Conservation (phyloP, 352 stramenopile species). For the Phytophthora syringae region DNA sequence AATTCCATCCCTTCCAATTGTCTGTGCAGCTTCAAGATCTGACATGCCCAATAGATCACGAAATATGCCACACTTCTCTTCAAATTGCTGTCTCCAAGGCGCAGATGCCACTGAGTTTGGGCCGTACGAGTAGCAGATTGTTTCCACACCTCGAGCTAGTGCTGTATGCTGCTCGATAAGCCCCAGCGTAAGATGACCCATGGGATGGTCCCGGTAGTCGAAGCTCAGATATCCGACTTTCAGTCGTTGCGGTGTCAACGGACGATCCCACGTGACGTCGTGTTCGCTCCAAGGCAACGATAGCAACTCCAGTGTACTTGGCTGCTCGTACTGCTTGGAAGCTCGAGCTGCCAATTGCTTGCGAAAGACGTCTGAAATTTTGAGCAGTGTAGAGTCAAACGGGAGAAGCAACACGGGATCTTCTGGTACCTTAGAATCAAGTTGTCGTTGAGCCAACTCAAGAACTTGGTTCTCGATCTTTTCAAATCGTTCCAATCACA, state of each 20-base stretch:
- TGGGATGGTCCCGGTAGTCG: slow-evolving; percentile 94
- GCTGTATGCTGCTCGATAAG: slow-evolving; percentile 78
- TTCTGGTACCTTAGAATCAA: slow-evolving; percentile 12
- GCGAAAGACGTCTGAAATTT: slow-evolving; percentile 53
- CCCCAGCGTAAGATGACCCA: slow-evolving; percentile 91
- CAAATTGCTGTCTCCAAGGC: slow-evolving; percentile 58
- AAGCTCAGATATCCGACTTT: slow-evolving; percentile 88
- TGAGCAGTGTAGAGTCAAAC: slow-evolving; percentile 77
- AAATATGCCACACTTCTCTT: slow-evolving; percentile 63
- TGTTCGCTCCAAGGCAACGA: slow-evolving; percentile 23
- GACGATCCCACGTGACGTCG: slow-evolving; percentile 7
- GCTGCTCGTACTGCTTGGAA: slow-evolving; percentile 42
- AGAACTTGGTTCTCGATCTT: slow-evolving; percentile 56
- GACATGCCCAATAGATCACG: slow-evolving; percentile 58
- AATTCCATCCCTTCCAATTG: slow-evolving; percentile 63
- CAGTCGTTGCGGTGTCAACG: slow-evolving; percentile 48
- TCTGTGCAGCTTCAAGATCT: slow-evolving; percentile 59
- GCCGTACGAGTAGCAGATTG: slow-evolving; percentile 87
- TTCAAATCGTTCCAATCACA: slow-evolving; percentile 70
- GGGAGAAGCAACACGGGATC: slow-evolving; percentile 48
- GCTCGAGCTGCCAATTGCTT: slow-evolving; percentile 51
- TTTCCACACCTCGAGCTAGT: slow-evolving; percentile 46
- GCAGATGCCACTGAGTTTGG: slow-evolving; percentile 65
- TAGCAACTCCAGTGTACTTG: slow-evolving; percentile 39
- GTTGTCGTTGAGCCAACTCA: slow-evolving; percentile 18